phyloP scores from a whole-genome alignment of 192 early-diverging fungal genomes.

The Hyaloraphidium curvatum region DNA sequence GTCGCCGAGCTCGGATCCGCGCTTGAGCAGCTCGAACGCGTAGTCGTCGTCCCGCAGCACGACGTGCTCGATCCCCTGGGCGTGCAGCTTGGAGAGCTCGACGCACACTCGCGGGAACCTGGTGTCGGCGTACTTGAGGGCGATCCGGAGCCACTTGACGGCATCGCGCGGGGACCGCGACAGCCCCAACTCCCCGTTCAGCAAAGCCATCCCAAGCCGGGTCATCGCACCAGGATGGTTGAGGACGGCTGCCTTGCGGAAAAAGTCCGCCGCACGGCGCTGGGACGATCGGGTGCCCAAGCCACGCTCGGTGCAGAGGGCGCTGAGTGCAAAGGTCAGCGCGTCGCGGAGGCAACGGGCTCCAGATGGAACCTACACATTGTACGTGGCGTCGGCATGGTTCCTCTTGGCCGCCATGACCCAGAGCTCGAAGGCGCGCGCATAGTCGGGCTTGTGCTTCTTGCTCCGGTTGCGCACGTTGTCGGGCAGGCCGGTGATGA shows the following conservation, averaged over 20 bases:
- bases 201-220: conserved; percentile 2
- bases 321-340: background rate
- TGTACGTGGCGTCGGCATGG: conserved; percentile 1
- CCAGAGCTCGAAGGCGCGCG: background rate
- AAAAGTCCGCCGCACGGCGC: conserved; percentile 1
- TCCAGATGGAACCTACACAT: background rate
- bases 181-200: conserved; percentile 3
- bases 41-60: background rate
- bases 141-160: background rate
- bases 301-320: background rate
- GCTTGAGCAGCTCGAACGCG: background rate
- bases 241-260: conserved; percentile 3
- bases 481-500: background rate
- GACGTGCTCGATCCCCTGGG: background rate
- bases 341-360: background rate
- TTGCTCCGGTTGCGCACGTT: background rate
- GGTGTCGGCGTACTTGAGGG: background rate
- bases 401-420: background rate
- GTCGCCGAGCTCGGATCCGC: background rate
- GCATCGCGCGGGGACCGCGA: background rate
- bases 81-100: background rate
- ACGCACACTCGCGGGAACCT: conserved; percentile 3
- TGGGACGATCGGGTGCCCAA: background rate
- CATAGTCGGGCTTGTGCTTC: background rate
- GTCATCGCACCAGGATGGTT: conserved; percentile 9